Base-by-base conservation (phyloP, 495 filamentous ascomycete genomes). In the Oidiodendron maius region DNA sequence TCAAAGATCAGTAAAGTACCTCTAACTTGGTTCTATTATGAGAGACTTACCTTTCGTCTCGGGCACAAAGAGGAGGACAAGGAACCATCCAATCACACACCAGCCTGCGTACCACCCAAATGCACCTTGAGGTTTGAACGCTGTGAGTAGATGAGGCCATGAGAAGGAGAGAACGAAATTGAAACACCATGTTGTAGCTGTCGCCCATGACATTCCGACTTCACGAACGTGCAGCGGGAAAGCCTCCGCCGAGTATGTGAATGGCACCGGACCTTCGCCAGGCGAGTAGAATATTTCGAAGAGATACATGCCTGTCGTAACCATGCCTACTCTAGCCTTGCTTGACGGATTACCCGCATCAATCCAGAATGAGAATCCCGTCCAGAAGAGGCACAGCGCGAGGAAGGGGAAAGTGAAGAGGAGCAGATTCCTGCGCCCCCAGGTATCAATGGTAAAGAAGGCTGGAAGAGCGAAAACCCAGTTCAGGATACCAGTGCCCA, bases 11-110 rank as follows among this genome's bases (percentile, higher is more conserved):
- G n/a, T n/a, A n/a, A n/a, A n/a, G n/a, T n/a, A n/a, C n/a, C n/a
- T n/a, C n/a, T n/a, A n/a, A n/a, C n/a, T n/a, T n/a, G n/a, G n/a
- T n/a, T n/a, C n/a, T n/a, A n/a, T n/a, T n/a, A n/a, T n/a, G 9
- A 91, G 76, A 3, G 85, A 87, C 24, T 78, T 74, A 59, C 87
- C 84, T 63, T 89, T 90, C 0, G 86, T 89, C 65, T 90, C 86
- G 9, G 83, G 84, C 4, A 91, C 72, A 65, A 75, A 87, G 42
- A 89, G 68, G 63, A 88, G 84, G 52, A 89, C 85, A 67, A 86
- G 72, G 26, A 82, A 56, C 18, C 87, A 72, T 9, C 83, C 87
- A 21, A 79, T 65, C 12, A 87, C 61, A 55, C 90, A 90, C 48
- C 87, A 71, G 10, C 64, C 80, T 30, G 82, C 84, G 53, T 83